A percentile compares a stretch with the other conserved stretches of the same genome.
Evolutionary conservation across 1,284 basidiomycete genomes (phyloP).

Genomic region (Sporisorium scitamineum): DNA sequence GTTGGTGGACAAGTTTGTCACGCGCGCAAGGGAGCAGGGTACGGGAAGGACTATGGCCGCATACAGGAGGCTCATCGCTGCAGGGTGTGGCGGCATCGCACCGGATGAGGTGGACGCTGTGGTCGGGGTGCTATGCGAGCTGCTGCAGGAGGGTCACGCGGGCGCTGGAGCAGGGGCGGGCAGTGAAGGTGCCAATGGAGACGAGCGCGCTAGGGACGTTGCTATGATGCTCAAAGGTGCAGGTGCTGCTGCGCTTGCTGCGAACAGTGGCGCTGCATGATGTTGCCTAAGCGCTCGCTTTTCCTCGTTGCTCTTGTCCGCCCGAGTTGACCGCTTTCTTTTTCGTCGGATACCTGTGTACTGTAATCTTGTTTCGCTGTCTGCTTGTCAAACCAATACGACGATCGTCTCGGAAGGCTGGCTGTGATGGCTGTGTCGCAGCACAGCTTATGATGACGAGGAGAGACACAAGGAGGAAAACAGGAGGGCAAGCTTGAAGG

Average conservation of each 20-base stretch:
- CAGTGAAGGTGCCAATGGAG: slow-evolving; percentile 14
- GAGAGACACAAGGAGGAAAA: background rate
- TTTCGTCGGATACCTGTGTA: slow-evolving; percentile 7
- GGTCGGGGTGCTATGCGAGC: slow-evolving; percentile 64
- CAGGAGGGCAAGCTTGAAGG: background rate
- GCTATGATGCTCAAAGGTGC: slow-evolving; percentile 53
- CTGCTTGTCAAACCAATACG: background rate
- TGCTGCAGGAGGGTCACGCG: slow-evolving; percentile 56
- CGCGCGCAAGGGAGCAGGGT: slow-evolving; percentile 57
- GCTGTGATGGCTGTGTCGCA: background rate
- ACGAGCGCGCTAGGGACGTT: slow-evolving; percentile 42
- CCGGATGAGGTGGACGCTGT: slow-evolving; percentile 67
- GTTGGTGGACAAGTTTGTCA: slow-evolving; percentile 49
- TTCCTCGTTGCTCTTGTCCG: background rate
- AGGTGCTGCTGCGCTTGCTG: slow-evolving; percentile 49
- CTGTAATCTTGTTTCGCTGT: slow-evolving; percentile 1
- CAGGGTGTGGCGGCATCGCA: slow-evolving; percentile 65
- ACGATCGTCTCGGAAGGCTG: background rate
- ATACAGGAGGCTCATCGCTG: slow-evolving; percentile 67
- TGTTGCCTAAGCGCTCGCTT: background rate
- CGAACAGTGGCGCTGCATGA: slow-evolving; percentile 29
- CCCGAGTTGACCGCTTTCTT: background rate
- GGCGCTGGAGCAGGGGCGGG: slow-evolving; percentile 20
- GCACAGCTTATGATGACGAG: background rate
- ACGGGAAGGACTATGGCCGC: slow-evolving; percentile 64